phyloP scores from a whole-genome alignment of 345 rosid genomes.

The Populus alba region DNA sequence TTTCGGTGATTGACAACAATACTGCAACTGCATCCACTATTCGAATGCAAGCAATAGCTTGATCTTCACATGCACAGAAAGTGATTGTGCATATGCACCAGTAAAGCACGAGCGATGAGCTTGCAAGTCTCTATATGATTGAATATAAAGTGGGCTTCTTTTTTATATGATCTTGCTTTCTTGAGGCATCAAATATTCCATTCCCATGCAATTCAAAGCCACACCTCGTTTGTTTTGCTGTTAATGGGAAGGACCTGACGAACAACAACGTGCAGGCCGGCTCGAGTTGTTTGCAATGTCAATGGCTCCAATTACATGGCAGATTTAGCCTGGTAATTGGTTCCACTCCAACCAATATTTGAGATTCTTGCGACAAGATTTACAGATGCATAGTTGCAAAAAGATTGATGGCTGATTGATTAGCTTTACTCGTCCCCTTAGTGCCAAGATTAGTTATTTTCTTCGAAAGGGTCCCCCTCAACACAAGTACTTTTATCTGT shows the following conservation, averaged over 20 bases:
- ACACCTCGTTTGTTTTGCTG: not conserved
- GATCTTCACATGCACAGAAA: not conserved
- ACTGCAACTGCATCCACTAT: not conserved
- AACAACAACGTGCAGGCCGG: too few species aligned
- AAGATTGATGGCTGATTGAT: not conserved
- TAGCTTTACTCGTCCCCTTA: not conserved
- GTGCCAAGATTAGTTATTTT: not conserved
- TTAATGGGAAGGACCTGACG: not conserved
- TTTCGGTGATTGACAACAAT: not conserved
- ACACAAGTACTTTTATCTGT: not conserved
- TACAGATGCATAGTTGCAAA: not conserved
- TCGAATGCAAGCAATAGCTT: not conserved
- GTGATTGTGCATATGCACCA: not conserved
- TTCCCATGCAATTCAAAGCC: not conserved
- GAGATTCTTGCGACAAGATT: not conserved
- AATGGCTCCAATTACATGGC: not conserved
- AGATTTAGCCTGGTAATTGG: not conserved
- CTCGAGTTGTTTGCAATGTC: not conserved
- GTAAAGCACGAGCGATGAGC: not conserved
- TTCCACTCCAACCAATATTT: not conserved
- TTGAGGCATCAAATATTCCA: not conserved
- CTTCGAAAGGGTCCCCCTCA: conserved; percentile 9
- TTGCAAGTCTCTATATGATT: not conserved
- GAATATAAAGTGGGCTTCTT: not conserved
- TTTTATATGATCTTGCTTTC: not conserved